Evolutionary conservation across 2,329 filamentous ascomycete species (phyloP), one percentile per base, ranked within the genome.

Genomic region (Thielaviopsis ethacetica): DNA sequence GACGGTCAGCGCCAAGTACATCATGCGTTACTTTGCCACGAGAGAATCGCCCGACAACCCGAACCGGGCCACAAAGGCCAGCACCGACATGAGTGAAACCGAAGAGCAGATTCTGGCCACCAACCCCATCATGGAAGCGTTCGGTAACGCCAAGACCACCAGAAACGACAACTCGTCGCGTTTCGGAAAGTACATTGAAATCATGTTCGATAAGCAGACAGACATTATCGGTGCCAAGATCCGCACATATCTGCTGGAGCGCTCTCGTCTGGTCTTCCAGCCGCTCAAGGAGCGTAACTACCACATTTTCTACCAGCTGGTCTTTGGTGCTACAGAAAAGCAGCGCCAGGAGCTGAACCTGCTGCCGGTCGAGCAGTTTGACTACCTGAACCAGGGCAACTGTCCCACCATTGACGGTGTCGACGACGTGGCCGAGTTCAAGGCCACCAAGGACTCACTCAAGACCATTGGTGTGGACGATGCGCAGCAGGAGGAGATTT

Each of bases 121-220:
- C 58, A 98, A 98, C 71, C 93, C 93, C 47, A 95, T 98, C 70
- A 98, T 98, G 93, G 93, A 98, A 81, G 91, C 93, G 38, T 98
- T 98, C 69, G 93, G 93, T 70, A 98, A 98, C 75, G 93, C 93
- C 58, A 98, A 98, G 76, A 98, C 93, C n/a, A 98, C 93, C 12
- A 82, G 93, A 70, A 98, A 98, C 75, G 93, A 98, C 74, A 98
- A 98, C 74, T 98, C 93, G 52, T 98, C 93, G 50, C 83, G 93
- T 68, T 98, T 98, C 72, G 93, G 93, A 71, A 98, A 98, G 78
- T 98, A 98, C 72, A 97, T 98, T 66, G 93, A 98, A 75, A 98
- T 98, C 70, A 91, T 97, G 89, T 98, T 98, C 71, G 91, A 97
- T 73, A 82, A 88, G 63, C 82, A 85, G 67, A 95, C 89, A 63